phyloP scores from a whole-genome alignment of 1,139 yeast genomes.

The Keqinozyma sinolaborantium region DNA sequence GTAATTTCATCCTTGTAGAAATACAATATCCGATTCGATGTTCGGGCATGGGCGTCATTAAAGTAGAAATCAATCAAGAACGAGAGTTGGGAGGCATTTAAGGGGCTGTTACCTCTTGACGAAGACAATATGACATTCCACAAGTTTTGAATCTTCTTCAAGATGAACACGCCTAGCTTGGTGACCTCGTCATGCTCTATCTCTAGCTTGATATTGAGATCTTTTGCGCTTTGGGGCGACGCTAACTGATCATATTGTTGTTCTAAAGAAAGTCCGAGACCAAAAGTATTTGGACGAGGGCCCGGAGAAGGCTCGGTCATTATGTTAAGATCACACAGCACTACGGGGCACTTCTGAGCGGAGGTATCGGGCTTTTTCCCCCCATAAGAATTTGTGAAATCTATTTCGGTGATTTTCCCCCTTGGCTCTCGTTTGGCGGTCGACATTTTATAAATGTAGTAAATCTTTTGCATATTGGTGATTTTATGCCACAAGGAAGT shows the following conservation, averaged over 20 bases:
- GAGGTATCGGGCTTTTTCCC: slow-evolving; percentile 1
- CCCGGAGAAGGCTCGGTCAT: slow-evolving; percentile 23
- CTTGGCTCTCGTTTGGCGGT: slow-evolving; percentile 2
- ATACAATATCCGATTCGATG: slow-evolving; percentile 19
- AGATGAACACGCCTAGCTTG: neutral
- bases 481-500: slow-evolving; percentile 42
- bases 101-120: slow-evolving; percentile 17
- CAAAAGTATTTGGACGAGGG: slow-evolving; percentile 7
- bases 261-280: neutral
- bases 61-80: slow-evolving; percentile 34
- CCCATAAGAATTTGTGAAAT: slow-evolving; percentile 21
- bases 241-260: neutral
- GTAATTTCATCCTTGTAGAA: slow-evolving; percentile 27
- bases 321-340: slow-evolving; percentile 38
- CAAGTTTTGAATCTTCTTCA: slow-evolving; percentile 13
- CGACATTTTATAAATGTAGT: slow-evolving; percentile 32
- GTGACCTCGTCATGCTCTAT: neutral
- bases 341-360: slow-evolving; percentile 34
- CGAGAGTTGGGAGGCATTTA: slow-evolving; percentile 26
- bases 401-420: slow-evolving; percentile 13
- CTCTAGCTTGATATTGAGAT: neutral
- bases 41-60: slow-evolving; percentile 11
- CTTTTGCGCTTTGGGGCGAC: neutral
- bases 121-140: slow-evolving; percentile 25
- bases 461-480: slow-evolving; percentile 38